Evolutionary conservation across 495 filamentous ascomycete species (phyloP), one percentile per base, ranked within the genome.

Genomic region (Aspergillus egyptiacus): DNA sequence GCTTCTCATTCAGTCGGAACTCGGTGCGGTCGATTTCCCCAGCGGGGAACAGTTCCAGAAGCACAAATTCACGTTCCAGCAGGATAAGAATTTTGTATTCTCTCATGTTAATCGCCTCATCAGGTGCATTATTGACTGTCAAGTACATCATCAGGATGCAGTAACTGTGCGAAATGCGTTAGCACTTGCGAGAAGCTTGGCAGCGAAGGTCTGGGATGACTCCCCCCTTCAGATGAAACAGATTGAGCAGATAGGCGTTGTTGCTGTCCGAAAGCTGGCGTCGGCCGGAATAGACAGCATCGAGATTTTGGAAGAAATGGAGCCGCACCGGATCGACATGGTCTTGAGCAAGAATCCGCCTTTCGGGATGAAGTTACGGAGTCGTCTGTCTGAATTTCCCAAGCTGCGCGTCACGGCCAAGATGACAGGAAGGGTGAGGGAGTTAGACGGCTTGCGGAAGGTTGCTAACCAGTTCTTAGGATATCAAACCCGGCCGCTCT

Each of bases 41-140:
- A 70, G 65, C 27, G 77, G 80, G 2, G 77, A 84, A 19, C 78
- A 83, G 22, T 76, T 75, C 19, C 66, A 71, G 10, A 85, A 82
- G 40, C 72, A 82, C 47, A 82, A 73, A 38, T 70, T 72, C 13
- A 76, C 84, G 32, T 79, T 87, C 43, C 64, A 76, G 14, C 76
- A 81, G 41, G 90, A 96, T n/a, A 86, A 82, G 56, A 66, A 37
- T 14, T 56, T 81, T 7, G 76, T 97, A 19, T 89, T 96, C 55
- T 77, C 85, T 18, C 79, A 87, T 43, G 69, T 86, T 5, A 81
- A 83, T 53, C 79, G 90, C 6, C 65, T 96, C 0, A 77, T 91
- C 14, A 81, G 88, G 6, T 96, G 90, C 54, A 76, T 96, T 7
- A 79, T 95, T 38, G 93, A 97, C 62, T 96, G 90, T 55, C 81